These are phyloP conservation scores for Colletotrichum viniferum DNA, from an alignment of 2,329 filamentous ascomycete species.

Conservation along the genomic window DNA sequence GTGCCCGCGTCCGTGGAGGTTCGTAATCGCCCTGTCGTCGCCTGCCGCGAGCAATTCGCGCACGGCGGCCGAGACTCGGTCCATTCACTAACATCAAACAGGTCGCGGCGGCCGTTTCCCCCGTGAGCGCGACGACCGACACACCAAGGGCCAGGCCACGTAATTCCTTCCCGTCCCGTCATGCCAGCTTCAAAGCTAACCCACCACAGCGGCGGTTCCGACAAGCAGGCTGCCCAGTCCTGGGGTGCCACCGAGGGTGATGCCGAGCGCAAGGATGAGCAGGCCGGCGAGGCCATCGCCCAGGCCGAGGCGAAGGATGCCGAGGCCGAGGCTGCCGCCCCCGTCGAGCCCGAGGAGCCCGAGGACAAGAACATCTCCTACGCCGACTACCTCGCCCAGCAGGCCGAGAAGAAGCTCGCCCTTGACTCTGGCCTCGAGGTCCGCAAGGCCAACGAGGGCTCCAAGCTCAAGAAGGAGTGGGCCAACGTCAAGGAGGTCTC, in stretches of 20 bases:
- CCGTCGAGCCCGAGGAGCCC: constrained; percentile 60
- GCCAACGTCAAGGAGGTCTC: constrained; percentile 75
- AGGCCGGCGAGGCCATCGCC: constrained; percentile 88
- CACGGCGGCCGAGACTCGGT: neutral
- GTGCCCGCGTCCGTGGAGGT: constrained; percentile 67
- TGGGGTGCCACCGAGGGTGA: constrained; percentile 86
- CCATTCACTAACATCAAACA: constrained; percentile 27
- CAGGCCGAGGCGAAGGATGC: constrained; percentile 81
- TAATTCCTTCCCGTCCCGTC: constrained; percentile 33
- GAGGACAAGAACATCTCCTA: constrained; percentile 93
- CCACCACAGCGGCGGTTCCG: constrained; percentile 65
- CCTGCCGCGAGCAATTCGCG: neutral
- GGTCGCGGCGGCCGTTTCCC: constrained; percentile 59
- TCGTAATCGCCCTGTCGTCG: constrained; percentile 29
- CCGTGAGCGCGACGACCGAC: constrained; percentile 61
- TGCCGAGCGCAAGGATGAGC: constrained; percentile 88
- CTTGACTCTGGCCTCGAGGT: constrained; percentile 69
- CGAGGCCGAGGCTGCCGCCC: constrained; percentile 58
- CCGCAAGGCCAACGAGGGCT: constrained; percentile 92
- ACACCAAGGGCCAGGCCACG: constrained; percentile 52
- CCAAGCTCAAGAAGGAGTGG: constrained; percentile 91
- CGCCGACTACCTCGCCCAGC: constrained; percentile 80
- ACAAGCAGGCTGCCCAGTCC: constrained; percentile 86
- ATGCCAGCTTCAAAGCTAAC: constrained; percentile 21
- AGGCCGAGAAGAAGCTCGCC: constrained; percentile 75